A percentile compares a stretch with the other conserved stretches of the same genome.
Conservation (phyloP, 129 eudicot species). For the Silybum marianum region DNA sequence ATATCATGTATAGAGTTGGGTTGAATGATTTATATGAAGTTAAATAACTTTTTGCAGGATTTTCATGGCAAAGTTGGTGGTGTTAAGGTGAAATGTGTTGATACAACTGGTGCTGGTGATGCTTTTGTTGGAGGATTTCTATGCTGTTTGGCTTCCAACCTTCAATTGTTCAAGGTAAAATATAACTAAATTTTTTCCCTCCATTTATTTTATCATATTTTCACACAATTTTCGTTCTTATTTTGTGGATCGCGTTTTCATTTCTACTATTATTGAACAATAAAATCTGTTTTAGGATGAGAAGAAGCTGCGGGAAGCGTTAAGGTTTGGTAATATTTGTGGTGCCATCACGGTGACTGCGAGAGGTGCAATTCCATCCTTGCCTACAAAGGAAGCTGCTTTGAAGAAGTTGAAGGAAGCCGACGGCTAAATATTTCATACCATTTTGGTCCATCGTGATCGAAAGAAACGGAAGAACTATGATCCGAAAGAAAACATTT, state of each 20-base stretch:
- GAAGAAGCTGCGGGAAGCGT: conserved; percentile 44
- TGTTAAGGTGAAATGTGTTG: conserved; percentile 41
- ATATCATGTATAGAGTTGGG: not conserved
- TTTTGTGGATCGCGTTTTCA: not conserved
- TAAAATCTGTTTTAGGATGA: conserved; percentile 35
- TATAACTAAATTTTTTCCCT: not conserved
- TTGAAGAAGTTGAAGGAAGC: conserved; percentile 25
- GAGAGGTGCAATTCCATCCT: conserved; percentile 63
- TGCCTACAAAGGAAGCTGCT: conserved; percentile 55
- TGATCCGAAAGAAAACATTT: not conserved
- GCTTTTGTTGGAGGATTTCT: conserved; percentile 58
- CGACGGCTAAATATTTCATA: conserved; percentile 17
- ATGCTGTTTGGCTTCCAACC: conserved; percentile 33
- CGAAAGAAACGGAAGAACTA: not conserved
- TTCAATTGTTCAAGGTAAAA: conserved; percentile 35
- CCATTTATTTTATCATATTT: not conserved
- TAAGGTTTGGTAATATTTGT: conserved; percentile 45
- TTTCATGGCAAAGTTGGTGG: conserved; percentile 54
- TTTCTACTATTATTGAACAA: no score
- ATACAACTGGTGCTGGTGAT: conserved; percentile 67
- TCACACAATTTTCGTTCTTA: not conserved
- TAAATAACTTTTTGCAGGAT: conserved; percentile 27
- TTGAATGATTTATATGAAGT: not conserved
- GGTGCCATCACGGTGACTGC: conserved; percentile 54
- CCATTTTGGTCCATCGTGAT: not conserved